Base-by-base conservation (phyloP, 257 asterid genomes). In the Solanum sitiens region DNA sequence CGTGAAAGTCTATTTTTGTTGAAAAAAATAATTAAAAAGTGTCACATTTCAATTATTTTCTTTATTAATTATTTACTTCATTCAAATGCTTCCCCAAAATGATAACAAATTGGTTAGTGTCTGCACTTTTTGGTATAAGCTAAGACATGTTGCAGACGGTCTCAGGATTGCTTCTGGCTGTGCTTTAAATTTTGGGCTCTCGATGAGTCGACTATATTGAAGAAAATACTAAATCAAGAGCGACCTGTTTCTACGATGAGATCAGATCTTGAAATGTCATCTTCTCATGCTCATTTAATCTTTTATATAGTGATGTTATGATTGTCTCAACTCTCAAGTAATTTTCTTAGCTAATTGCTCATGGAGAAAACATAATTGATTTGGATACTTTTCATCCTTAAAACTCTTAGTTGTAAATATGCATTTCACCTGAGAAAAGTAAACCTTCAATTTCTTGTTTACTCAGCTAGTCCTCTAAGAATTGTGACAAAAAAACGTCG, bases 191-290 rank as follows among this genome's bases (percentile, higher is more conserved):
- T 87, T 75, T 47, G 44, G 40, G 6, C 91, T 96, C 79, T 94
- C 98, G 13, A 47, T 45, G 53, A 45, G 53, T 45, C 53, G 53
- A 45, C 75, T 4, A 23, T 45, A 20, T 93, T 95, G 63, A 96
- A 96, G 94, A 87, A 86, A 80, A 27, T 91, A 76, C 87, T 96
- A 40, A 95, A 96, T 86, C 98, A 96, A 90, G 95, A 93, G 86
- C 87, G 98, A 87, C 99, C 98, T 4, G 87, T 88, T 89, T 82
- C 96, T 47, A 89, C 92, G 11, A 42, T 91, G 87, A 92, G 95
- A 91, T 90, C 96, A 5, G 98, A 94, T 89, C 98, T 95, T 1
- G 99, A 98, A 84, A 96, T 96, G 99, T 98, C 98, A 39, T 96
- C 99, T 70, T 93, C 98, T 32, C 99, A 95, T 88, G 96, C 98